Evolutionary conservation across 2,329 filamentous ascomycete genomes (phyloP), one percentile per base, ranked within the genome.

Genomic region (Ophiostoma populinum): DNA sequence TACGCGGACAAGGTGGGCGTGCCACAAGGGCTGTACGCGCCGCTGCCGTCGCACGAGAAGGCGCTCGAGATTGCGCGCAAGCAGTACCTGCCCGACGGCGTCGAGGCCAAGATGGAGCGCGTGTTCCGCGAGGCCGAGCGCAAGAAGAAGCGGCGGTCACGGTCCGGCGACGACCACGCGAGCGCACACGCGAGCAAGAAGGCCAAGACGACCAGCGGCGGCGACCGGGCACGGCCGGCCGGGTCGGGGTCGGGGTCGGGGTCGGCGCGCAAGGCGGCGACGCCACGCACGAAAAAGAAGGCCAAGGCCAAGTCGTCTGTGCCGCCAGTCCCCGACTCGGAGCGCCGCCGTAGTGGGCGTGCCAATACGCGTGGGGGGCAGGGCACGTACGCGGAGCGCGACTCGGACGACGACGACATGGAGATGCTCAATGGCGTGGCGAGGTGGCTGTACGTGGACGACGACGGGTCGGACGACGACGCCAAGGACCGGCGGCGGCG

Each of bases 61-160:
- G 86, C 86, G 1, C 80, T 90, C 49, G 72, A 81, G 47, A 85
- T 93, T 49, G 83, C 86, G 0, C 76, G 83, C 52, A 92, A 79
- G 61, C 76, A 79, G 39, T 93, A 80, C 51, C 66, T 93, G 9
- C 77, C 82, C 1, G 77, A 85, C 11, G 78, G 76, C 17, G 55
- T 81, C 13, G 78, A 82, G 26, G 78, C 86, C 40, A 65, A 70
- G 36, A 62, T 95, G 19, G 86, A 94, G 45, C 71, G 75, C 15
- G 54, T 74, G 24, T 50, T 78, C 18, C 62, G 63, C 48, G 59
- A 60, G 1, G 49, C 85, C 30, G 81, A 94, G 40, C 74, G 75
- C 47, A 75, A 92, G 53, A 83, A 77, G 68, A 74, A 73, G 49
- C 65, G 69, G 34, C 72, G 70, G 50, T 64, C 63, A 4, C 52